Conservation (phyloP, 2,329 filamentous ascomycete genomes). For the Venturia effusa region DNA sequence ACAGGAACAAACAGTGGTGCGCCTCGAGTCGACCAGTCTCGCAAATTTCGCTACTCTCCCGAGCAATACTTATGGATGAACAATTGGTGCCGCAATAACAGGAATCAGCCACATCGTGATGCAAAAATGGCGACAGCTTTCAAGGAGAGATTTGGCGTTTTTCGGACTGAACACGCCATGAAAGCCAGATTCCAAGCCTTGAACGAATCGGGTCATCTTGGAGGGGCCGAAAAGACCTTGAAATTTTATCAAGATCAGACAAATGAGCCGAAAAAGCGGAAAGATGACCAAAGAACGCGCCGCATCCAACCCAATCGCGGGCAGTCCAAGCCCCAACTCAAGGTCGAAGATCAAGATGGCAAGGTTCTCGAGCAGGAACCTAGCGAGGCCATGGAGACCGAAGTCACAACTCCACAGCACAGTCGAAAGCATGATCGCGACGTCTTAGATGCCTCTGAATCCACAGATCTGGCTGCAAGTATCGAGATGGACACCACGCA, state of each 20-base stretch:
- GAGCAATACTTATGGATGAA: neutral
- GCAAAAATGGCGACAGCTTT: neutral
- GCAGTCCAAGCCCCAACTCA: neutral
- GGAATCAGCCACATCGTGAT: neutral
- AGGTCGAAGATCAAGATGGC: neutral
- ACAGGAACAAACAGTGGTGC: neutral
- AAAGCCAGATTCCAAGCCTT: slow-evolving; percentile 1
- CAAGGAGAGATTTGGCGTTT: neutral
- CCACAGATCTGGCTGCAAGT: neutral
- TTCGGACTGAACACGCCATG: neutral
- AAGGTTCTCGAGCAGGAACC: neutral
- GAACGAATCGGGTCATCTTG: slow-evolving; percentile 1
- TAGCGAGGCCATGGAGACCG: neutral
- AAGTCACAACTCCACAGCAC: neutral
- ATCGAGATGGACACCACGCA: neutral
- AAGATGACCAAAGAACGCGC: neutral
- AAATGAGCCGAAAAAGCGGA: neutral
- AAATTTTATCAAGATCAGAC: neutral
- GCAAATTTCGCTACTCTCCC: neutral
- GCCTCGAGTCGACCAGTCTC: neutral
- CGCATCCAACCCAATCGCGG: neutral
- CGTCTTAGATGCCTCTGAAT: neutral
- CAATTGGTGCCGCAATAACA: neutral
- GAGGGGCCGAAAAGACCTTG: neutral
- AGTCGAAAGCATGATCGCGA: neutral